Evolutionary conservation across 2,329 filamentous ascomycete species (phyloP), one percentile per base, ranked within the genome.

Genomic region (Immersiporthe knoxdaviesiana): DNA sequence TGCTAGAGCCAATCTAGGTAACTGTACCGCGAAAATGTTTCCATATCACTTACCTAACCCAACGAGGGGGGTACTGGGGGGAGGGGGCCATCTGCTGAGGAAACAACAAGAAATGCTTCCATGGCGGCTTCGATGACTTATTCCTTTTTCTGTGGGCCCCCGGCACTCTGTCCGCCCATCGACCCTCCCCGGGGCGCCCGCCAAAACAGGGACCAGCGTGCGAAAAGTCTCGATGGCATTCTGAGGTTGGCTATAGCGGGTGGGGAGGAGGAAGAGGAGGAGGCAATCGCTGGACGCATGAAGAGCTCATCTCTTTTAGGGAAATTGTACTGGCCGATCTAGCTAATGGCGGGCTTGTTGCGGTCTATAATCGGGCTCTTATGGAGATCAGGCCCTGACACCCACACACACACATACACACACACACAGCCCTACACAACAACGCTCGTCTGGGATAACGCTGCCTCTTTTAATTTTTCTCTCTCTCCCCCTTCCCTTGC

Each of bases 91-190:
- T n/a, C n/a, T n/a, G 65, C 65, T 47, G 65, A 65, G 30, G 30
- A 58, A 35, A n/a, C n/a, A 64, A 63, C 64, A 66, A 59, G 10
- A 8, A 65, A 70, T 74, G 70, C 73, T 76, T 75, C 76, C 67
- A 74, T 72, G 73, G 72, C 54, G 75, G 71, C 74, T 83, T 83
- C 81, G 77, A 81, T 76, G 75, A 76, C 75, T 78, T 79, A 76
- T 82, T 83, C 81, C n/a, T 79, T 77, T 79, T 79, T 80, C 78
- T 27, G 77, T 82, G 79, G 79, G 75, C 73, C 73, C 72, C 73
- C 72, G 65, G 39, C 41, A 47, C 39, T 30, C 41, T 63, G 16
- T 68, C 66, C 56, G 68, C 47, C 60, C 44, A 63, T 66, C 39
- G n/a, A 63, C 67, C 66, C 70, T 68, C 70, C 72, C 72, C 77